Evolutionary conservation across 1,139 yeast species (phyloP), one percentile per base, ranked within the genome.

Genomic region (Blastobotrys ciferrii): DNA sequence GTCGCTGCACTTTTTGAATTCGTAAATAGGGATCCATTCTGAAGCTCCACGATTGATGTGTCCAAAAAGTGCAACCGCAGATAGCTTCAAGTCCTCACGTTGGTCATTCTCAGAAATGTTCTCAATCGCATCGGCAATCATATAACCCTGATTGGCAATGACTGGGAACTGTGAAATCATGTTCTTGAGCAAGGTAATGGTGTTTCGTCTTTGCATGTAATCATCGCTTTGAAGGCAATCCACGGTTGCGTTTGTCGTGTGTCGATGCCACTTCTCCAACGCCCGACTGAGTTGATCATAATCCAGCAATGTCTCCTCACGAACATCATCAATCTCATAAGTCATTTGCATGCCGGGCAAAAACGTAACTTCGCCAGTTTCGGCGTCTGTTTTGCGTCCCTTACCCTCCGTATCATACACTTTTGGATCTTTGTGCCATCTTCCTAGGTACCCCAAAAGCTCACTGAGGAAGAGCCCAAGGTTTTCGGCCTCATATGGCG

Each of bases 161-260:
- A 73, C 70, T 0, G 96, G 96, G 62, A 82, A 87, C 6, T 78
- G 75, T 1, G 77, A 75, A 30, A 85, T 68, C 52, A 84, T 69
- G 56, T 81, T 82, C 62, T 84, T 87, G 69, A 91, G 71, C 58
- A 88, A 80, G 2, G 87, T 84, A 52, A 91, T 86, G 2, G 88
- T 78, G 65, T 89, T 91, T 53, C 92, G 78, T 47, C 95, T 77
- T 2, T 87, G 82, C 81, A 87, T 85, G 62, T 89, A 91, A 51
- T 84, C 86, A 1, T 73, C 72, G 15, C 80, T 76, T 11, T 69
- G 64, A 42, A 87, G 70, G 11, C 85, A 74, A 6, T 71, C 64
- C 2, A 72, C 61, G 36, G 84, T 68, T 32, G 80, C 78, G 1
- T 69, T 65, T 18, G 78, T 63, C 7, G 84, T 63, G 1, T 70